Evolutionary conservation across 2,329 filamentous ascomycete species (phyloP), one percentile per base, ranked within the genome.

Genomic region (Phyllosticta ampelicida): DNA sequence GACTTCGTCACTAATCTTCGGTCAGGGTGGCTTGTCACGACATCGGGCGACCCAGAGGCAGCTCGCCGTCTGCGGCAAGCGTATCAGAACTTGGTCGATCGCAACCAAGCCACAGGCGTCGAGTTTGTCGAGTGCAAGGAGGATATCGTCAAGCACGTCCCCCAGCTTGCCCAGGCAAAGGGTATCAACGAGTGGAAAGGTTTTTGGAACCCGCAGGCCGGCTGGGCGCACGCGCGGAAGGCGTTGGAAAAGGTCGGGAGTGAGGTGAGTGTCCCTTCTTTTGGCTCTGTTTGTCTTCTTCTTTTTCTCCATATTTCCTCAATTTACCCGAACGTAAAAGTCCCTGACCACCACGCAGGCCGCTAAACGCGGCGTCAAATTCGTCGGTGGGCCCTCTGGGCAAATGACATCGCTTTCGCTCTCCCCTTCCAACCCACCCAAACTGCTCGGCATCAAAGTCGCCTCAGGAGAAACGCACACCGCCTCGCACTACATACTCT

Each of bases 281-380:
- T 50, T 57, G 20, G n/a, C n/a, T n/a, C 13, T n/a, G 4, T 44
- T 53, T 4, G 51, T 50, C 58, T 56, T 44, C 9, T 1, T 66
- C 67, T 67, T 68, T 11, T 36, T 36, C 9, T 36, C 29, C 29
- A 36, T n/a, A n/a, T n/a, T n/a, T n/a, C n/a, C n/a, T n/a, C n/a
- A 69, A 16, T 69, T 66, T 0, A 65, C 62, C 20, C 65, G 55
- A 26, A 30, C 60, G n/a, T n/a, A n/a, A n/a, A n/a, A n/a, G n/a
- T n/a, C n/a, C n/a, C 58, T 67, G 63, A 28, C 67, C 61, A 20
- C 29, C 2, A n/a, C n/a, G 9, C 55, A 49, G 63, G 62, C 30
- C 36, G 60, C 19, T 36, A 61, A 48, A 36, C 30, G 52, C 48
- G 63, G 62, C 16, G 62, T 61, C 2, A 59, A 61, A 2, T 64